These are phyloP conservation scores for Monascus purpureus DNA, from an alignment of 495 filamentous ascomycete genomes.

Conservation along the genomic window DNA sequence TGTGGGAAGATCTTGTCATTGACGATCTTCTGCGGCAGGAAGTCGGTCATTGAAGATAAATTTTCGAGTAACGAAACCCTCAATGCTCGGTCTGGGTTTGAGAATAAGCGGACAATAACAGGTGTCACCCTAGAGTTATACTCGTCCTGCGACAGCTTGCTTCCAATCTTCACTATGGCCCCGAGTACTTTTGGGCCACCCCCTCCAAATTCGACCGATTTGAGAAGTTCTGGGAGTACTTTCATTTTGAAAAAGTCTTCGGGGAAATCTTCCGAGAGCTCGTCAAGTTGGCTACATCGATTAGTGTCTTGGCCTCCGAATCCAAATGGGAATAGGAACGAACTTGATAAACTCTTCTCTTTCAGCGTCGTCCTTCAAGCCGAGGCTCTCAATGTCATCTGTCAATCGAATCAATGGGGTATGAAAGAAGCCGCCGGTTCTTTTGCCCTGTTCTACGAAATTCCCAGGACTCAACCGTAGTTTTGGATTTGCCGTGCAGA, in stretches of 20 bases:
- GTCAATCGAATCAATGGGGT: conserved; percentile 81
- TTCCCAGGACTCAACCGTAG: conserved; percentile 66
- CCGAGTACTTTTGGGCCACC: conserved; percentile 85
- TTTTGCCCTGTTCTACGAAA: conserved; percentile 80
- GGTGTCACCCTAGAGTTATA: conserved; percentile 76
- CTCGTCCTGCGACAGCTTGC: conserved; percentile 77
- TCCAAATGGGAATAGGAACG: conserved; percentile 11
- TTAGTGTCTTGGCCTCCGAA: background rate
- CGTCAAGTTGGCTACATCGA: conserved; percentile 57
- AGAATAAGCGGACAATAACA: conserved; percentile 75
- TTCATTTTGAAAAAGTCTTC: conserved; percentile 98
- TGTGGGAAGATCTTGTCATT: conserved; percentile 96
- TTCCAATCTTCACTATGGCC: conserved; percentile 77
- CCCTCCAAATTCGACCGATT: conserved; percentile 93
- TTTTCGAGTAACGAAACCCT: conserved; percentile 86
- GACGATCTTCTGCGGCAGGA: conserved; percentile 75
- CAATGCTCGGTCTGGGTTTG: conserved; percentile 82
- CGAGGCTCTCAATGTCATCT: conserved; percentile 82
- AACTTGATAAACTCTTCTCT: conserved; percentile 75
- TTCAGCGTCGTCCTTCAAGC: conserved; percentile 72
- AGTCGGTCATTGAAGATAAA: conserved; percentile 80
- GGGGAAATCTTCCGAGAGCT: conserved; percentile 81
- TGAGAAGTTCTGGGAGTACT: conserved; percentile 85
- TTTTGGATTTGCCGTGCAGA: conserved; percentile 81
- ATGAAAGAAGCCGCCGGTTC: conserved; percentile 77